phyloP scores from a whole-genome alignment of 129 eudicot genomes.

The Saussurea involucrata region DNA sequence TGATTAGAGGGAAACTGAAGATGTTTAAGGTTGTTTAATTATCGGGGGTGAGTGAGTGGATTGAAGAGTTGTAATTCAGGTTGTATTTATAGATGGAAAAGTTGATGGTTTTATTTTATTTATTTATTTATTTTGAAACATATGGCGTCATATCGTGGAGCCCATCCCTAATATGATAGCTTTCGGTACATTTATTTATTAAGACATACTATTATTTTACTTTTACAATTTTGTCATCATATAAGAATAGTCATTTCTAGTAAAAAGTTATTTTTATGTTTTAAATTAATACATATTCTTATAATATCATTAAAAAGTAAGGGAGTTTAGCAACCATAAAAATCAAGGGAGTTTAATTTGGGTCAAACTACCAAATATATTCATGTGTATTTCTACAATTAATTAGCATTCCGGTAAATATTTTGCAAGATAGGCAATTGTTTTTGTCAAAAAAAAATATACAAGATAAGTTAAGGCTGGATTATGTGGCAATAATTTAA shows the following conservation, averaged over 20 bases:
- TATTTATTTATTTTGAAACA: neutral
- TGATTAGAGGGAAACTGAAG: neutral
- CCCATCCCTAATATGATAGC: neutral
- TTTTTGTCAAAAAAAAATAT: too few species aligned
- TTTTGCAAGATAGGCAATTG: neutral
- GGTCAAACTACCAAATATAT: neutral
- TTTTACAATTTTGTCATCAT: neutral
- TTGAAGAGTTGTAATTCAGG: conserved; percentile 7
- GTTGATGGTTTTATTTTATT: conserved; percentile 2
- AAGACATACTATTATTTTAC: too few species aligned
- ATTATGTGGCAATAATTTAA: too few species aligned
- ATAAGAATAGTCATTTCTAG: neutral
- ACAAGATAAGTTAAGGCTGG: too few species aligned
- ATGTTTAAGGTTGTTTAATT: neutral
- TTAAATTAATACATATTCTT: neutral
- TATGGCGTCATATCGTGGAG: conserved; percentile 6
- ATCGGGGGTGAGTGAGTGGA: neutral
- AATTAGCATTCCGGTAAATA: neutral
- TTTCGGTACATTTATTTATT: neutral
- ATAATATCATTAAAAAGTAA: too few species aligned
- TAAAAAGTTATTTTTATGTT: too few species aligned
- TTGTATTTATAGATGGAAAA: conserved; percentile 20
- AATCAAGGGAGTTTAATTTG: too few species aligned
- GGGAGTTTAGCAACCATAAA: too few species aligned
- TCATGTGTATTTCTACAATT: neutral